A percentile compares a stretch with the other conserved stretches of the same genome.
Conservation (phyloP, 1,284 basidiomycete genomes). For the Ganoderma resinaceum region DNA sequence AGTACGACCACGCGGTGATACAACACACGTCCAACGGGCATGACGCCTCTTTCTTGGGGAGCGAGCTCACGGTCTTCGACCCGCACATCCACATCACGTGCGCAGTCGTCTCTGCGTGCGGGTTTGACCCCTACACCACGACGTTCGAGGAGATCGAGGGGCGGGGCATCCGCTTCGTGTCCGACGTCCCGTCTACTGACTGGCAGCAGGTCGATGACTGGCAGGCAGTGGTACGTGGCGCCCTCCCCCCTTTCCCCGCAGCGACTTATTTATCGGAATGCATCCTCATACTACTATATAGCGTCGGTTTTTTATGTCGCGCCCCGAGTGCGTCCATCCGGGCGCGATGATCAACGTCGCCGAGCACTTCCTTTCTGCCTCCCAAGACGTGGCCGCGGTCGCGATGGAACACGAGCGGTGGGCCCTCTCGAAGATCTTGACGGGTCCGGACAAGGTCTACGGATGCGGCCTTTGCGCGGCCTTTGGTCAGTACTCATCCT, state of each 20-base stretch:
- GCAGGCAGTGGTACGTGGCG: constrained; percentile 12
- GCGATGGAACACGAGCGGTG: background rate
- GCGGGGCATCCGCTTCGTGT: constrained; percentile 39
- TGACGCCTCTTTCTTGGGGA: background rate
- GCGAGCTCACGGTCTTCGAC: background rate
- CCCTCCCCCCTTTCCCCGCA: background rate
- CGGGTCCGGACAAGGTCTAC: background rate
- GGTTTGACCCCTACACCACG: constrained; percentile 47
- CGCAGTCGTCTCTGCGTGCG: constrained; percentile 44
- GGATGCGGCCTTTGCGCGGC: background rate
- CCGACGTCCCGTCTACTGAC: background rate
- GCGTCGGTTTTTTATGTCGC: background rate
- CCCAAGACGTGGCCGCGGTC: background rate
- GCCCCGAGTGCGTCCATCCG: background rate
- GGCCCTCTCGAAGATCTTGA: background rate
- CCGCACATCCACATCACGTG: constrained; percentile 35
- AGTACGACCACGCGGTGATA: background rate
- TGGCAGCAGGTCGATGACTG: constrained; percentile 10
- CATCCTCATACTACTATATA: background rate
- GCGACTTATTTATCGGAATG: background rate
- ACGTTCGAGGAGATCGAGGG: constrained; percentile 53
- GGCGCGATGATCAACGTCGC: background rate
- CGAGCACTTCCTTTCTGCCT: background rate
- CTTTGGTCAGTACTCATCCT: background rate
- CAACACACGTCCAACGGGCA: background rate